Percentiles rank a stretch among this genome's conserved stretches.
phyloP scores from a whole-genome alignment of 495 filamentous ascomycete species.

The Glutinoglossum americanum region DNA sequence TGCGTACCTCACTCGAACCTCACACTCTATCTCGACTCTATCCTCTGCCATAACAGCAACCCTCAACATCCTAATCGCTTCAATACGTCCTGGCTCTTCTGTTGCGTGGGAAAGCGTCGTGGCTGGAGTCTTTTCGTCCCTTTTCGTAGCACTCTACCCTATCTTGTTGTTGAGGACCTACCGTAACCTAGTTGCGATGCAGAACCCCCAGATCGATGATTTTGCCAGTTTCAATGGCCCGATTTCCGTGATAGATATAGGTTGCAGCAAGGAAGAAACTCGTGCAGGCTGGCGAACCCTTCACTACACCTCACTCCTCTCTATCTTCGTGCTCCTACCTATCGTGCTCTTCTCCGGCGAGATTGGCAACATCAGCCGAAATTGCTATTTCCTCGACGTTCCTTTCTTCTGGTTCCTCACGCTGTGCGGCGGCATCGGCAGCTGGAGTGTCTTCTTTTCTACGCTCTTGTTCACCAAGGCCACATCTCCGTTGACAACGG shows the following conservation, averaged over 20 bases:
- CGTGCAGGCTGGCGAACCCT: conserved; percentile 25
- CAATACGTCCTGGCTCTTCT: conserved; percentile 17
- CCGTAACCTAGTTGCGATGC: conserved; percentile 15
- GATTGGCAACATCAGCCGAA: conserved; percentile 21
- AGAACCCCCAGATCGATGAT: conserved; percentile 11
- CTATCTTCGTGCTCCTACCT: conserved; percentile 24
- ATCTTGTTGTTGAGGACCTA: conserved; percentile 25
- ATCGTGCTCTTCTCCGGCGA: conserved; percentile 26
- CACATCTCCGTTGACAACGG: conserved; percentile 21
- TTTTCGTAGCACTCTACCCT: conserved; percentile 28
- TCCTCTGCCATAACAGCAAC: conserved; percentile 27
- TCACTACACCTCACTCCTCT: conserved; percentile 27
- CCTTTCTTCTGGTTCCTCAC: conserved; percentile 26
- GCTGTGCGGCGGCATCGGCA: conserved; percentile 15
- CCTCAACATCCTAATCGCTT: conserved; percentile 25
- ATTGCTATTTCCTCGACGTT: conserved; percentile 29
- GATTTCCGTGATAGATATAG: neutral
- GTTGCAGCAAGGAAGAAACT: conserved; percentile 17
- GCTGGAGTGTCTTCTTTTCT: conserved; percentile 20
- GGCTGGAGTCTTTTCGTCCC: conserved; percentile 26
- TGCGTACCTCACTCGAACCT: conserved; percentile 18
- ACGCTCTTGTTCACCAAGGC: conserved; percentile 21
- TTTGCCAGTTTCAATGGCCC: conserved; percentile 7
- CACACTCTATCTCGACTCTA: conserved; percentile 24
- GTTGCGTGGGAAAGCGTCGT: conserved; percentile 28